phyloP scores from a whole-genome alignment of 1,284 basidiomycete genomes.

The Psilocybe mexicana region DNA sequence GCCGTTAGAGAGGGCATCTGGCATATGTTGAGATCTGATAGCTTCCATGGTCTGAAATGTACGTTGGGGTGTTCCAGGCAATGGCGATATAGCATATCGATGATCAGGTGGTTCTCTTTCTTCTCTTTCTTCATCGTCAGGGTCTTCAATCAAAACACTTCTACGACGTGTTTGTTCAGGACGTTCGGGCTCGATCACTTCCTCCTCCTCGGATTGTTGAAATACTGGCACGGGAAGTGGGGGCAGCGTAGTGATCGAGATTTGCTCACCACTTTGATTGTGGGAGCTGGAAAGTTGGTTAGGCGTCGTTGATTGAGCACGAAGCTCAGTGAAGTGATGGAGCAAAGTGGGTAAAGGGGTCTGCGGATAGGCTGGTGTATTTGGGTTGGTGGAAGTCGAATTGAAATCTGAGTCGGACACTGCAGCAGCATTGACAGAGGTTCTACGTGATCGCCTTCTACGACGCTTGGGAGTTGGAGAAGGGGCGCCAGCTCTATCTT shows the following conservation, averaged over 20 bases:
- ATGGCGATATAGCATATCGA: conserved; percentile 25
- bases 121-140: conserved; percentile 49
- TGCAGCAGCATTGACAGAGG: conserved; percentile 46
- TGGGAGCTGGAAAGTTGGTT: conserved; percentile 37
- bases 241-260: conserved; percentile 23
- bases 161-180: conserved; percentile 51
- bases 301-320: conserved; percentile 41
- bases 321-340: conserved; percentile 36
- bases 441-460: conserved; percentile 58
- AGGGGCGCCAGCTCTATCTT: conserved; percentile 54
- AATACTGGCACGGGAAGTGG: conserved; percentile 20
- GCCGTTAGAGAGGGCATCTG: conserved; percentile 49
- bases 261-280: conserved; percentile 30
- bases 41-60: conserved; percentile 26
- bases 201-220: conserved; percentile 16
- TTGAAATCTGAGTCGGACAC: conserved; percentile 66
- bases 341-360: conserved; percentile 46
- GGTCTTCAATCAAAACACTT: conserved; percentile 72
- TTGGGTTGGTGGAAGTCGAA: conserved; percentile 60
- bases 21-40: conserved; percentile 45
- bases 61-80: conserved; percentile 34
- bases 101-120: conserved; percentile 33
- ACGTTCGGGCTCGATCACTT: conserved; percentile 25
- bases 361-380: conserved; percentile 59
- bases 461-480: conserved; percentile 52